phyloP scores from a whole-genome alignment of 2,329 filamentous ascomycete genomes.

The Fusarium vanettenii region DNA sequence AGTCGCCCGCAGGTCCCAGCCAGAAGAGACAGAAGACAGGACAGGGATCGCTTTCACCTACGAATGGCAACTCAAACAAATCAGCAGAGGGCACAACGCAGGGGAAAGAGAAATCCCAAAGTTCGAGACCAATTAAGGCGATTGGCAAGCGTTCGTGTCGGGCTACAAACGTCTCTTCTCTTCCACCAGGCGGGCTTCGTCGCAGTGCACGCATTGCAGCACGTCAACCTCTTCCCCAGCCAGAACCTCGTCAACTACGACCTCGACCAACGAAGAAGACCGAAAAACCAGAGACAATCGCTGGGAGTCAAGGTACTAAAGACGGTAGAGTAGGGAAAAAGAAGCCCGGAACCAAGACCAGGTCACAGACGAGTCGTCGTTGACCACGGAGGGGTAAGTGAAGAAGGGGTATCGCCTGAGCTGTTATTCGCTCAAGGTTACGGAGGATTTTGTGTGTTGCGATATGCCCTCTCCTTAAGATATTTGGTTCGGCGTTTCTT shows the following conservation, averaged over 20 bases:
- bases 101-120: neutral
- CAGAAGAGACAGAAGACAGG: neutral
- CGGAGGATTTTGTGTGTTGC: neutral
- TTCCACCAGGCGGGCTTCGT: neutral
- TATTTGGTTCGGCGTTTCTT: too few relatives aligned
- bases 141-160: neutral
- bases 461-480: too few relatives aligned
- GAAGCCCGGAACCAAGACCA: neutral
- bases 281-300: too few relatives aligned
- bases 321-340: neutral
- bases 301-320: too few relatives aligned
- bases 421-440: neutral
- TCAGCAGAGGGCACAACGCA: neutral
- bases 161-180: neutral
- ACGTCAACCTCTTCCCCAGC: neutral
- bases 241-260: neutral
- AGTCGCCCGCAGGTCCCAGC: neutral
- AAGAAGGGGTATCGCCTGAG: neutral
- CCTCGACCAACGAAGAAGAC: neutral
- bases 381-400: neutral
- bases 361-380: neutral
- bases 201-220: conserved; percentile 1
- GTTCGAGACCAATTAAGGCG: neutral
- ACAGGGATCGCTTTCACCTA: neutral
- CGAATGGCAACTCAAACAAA: neutral